Evolutionary conservation across 352 stramenopile species (phyloP), one percentile per base, ranked within the genome.

Genomic region (Globisporangium nagaii): DNA sequence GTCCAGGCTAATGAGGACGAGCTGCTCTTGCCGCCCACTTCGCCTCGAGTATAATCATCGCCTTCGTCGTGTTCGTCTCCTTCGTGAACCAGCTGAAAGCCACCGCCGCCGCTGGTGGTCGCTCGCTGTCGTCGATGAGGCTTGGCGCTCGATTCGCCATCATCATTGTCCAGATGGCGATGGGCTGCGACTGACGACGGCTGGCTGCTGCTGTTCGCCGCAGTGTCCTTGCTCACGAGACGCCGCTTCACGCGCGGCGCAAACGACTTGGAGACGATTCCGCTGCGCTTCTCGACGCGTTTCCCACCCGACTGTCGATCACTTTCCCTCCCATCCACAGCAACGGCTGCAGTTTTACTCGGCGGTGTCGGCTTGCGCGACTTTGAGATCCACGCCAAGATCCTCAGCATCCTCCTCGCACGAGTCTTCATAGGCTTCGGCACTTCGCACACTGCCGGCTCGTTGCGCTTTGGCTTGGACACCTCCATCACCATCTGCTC

Each of bases 401-500:
- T 85, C 27, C 77, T 68, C 49, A 77, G 56, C 81, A 91, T 91
- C 19, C 78, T 66, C 53, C 77, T 62, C 27, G 78, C 75, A 20
- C 81, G 72, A 1, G 75, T 90, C 37, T 76, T 81, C 15, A 69
- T 39, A 4, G 82, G 82, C 24, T 88, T 74, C 13, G 82, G 82
- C 13, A 90, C 70, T 49, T 76, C 63, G 50, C 76, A 76, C 11
- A 91, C 79, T 0, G 56, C 48, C 12, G 76, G 72, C 17, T 76
- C 79, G 40, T 88, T 85, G 25, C 57, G 70, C 13, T 62, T 62
- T 10, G 76, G 77, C 17, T 73, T 75, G 28, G 65, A 56, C 11
- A 91, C 75, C 58, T 91, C 81, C 75, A 88, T 90, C 17, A 84
- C 68, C 78, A 93, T 86, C 37, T 84, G 62, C 55, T 94, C 84